Conservation (phyloP, 2,329 filamentous ascomycete genomes). For the Fusarium pseudoanthophilum region DNA sequence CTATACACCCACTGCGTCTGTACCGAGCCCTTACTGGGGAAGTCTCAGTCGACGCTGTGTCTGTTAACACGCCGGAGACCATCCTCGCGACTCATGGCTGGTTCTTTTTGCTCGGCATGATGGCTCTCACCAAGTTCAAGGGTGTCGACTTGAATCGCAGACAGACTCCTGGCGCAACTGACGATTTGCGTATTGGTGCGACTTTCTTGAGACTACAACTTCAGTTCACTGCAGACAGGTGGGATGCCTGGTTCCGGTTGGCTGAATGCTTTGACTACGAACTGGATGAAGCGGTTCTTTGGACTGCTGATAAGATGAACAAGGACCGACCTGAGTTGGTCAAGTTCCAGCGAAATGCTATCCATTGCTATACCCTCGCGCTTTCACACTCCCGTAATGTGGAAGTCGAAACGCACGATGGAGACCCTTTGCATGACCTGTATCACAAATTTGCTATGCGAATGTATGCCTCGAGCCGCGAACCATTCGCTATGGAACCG, state of each 20-base stretch:
- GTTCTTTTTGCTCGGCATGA: slow-evolving; percentile 92
- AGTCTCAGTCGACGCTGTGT: slow-evolving; percentile 76
- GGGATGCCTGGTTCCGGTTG: slow-evolving; percentile 91
- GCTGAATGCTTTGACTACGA: slow-evolving; percentile 90
- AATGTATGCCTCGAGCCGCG: slow-evolving; percentile 69
- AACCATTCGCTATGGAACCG: slow-evolving; percentile 71
- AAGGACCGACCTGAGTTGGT: slow-evolving; percentile 80
- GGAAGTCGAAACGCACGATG: slow-evolving; percentile 57
- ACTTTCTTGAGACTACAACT: slow-evolving; percentile 84
- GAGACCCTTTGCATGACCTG: slow-evolving; percentile 66
- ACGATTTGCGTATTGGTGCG: slow-evolving; percentile 84
- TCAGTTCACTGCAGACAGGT: slow-evolving; percentile 82
- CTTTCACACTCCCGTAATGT: slow-evolving; percentile 64
- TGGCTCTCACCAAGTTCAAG: slow-evolving; percentile 86
- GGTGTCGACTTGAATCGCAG: slow-evolving; percentile 76
- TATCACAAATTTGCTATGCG: slow-evolving; percentile 71
- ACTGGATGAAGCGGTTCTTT: slow-evolving; percentile 85
- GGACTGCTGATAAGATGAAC: slow-evolving; percentile 92
- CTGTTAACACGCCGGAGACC: slow-evolving; percentile 75
- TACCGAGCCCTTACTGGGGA: slow-evolving; percentile 84
- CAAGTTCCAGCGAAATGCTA: slow-evolving; percentile 79
- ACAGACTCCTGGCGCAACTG: slow-evolving; percentile 80
- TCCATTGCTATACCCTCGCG: slow-evolving; percentile 79
- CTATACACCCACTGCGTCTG: slow-evolving; percentile 83
- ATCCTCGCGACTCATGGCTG: slow-evolving; percentile 83